Conservation (phyloP, 2,329 filamentous ascomycete genomes). For the Phialocephala sp. region DNA sequence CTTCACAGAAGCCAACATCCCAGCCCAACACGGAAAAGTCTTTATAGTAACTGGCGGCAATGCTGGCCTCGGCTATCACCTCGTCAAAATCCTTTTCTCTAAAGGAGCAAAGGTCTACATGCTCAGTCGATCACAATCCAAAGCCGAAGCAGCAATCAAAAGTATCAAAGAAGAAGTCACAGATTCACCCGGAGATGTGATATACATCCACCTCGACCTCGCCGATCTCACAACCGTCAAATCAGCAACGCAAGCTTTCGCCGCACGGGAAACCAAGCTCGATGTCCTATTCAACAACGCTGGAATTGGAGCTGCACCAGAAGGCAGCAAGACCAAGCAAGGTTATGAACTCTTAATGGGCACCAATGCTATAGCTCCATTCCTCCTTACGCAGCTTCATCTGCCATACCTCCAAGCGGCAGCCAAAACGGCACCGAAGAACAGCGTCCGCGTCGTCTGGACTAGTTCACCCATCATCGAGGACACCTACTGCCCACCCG, state of each 20-base stretch:
- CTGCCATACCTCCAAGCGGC: conserved; percentile 40
- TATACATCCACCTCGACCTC: conserved; percentile 46
- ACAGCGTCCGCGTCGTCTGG: conserved; percentile 14
- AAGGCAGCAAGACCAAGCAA: conserved; percentile 40
- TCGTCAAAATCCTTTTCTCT: conserved; percentile 47
- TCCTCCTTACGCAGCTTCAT: conserved; percentile 40
- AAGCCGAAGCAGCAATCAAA: conserved; percentile 45
- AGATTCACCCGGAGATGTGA: conserved; percentile 40
- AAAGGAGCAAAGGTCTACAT: conserved; percentile 55
- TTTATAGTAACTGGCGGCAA: conserved; percentile 44
- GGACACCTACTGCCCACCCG: conserved; percentile 6
- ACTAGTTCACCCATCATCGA: conserved; percentile 14
- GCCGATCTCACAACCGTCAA: conserved; percentile 45
- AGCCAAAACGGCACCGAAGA: conserved; percentile 11
- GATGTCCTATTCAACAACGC: conserved; percentile 48
- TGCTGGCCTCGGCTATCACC: conserved; percentile 46
- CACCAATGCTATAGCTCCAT: conserved; percentile 36
- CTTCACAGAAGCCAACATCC: conserved; percentile 41
- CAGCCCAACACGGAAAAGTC: conserved; percentile 37
- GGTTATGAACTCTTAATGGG: conserved; percentile 44
- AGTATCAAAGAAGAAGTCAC: conserved; percentile 41
- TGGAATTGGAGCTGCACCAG: conserved; percentile 44
- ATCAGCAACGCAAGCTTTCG: conserved; percentile 43
- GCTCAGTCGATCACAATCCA: conserved; percentile 49
- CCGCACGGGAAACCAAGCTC: conserved; percentile 42